Conservation (phyloP, 331 rosid genomes). For the Telfairia occidentalis region DNA sequence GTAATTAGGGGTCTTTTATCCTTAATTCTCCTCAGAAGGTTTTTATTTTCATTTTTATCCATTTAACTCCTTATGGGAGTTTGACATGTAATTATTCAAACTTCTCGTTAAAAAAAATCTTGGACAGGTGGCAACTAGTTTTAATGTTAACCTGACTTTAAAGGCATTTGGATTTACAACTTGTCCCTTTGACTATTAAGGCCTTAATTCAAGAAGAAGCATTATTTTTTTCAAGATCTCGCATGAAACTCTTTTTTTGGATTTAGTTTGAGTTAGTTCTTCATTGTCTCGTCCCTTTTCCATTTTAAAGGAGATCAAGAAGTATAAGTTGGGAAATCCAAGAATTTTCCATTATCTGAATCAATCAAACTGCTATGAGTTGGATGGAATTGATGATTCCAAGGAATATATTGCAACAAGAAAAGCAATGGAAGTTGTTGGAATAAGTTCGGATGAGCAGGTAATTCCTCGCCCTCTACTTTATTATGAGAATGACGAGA, state of each 20-base stretch:
- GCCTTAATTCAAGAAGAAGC: background rate
- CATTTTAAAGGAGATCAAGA: conserved; percentile 50
- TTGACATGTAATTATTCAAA: too few species aligned
- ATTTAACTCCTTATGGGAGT: too few species aligned
- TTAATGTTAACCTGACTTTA: background rate
- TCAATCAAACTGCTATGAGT: conserved; percentile 65
- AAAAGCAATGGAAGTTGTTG: conserved; percentile 93
- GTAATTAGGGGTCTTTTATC: too few species aligned
- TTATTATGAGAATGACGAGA: conserved; percentile 12
- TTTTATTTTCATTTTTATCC: too few species aligned
- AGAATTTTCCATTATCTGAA: conserved; percentile 77
- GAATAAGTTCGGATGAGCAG: conserved; percentile 83
- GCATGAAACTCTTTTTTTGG: background rate
- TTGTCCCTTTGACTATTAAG: background rate
- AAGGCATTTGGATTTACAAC: background rate
- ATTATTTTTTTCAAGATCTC: background rate
- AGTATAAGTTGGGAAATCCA: conserved; percentile 75
- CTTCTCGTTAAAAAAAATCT: background rate
- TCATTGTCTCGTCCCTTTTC: background rate
- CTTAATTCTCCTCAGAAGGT: too few species aligned
- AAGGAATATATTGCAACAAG: conserved; percentile 72
- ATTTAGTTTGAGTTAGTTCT: background rate
- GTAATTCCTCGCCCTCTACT: conserved; percentile 30
- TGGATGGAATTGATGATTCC: conserved; percentile 79
- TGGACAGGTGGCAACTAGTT: background rate